phyloP scores from a whole-genome alignment of 805 yeast genomes.

The Nakazawaea wyomingensis region DNA sequence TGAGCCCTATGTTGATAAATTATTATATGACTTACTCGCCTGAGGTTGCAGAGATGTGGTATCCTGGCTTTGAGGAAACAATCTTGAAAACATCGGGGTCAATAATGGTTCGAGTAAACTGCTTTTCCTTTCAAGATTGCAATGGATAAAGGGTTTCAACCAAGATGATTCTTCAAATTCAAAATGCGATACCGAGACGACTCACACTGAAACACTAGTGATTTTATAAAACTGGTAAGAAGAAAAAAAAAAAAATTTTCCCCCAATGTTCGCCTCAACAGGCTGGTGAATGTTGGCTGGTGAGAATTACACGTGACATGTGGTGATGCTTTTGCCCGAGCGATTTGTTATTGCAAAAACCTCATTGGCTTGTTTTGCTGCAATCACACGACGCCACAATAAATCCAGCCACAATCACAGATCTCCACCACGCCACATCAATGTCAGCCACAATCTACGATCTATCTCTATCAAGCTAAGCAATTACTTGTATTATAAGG shows the following conservation, averaged over 20 bases:
- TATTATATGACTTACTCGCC: constrained; percentile 1
- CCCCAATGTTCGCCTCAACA: not conserved
- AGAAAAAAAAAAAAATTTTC: constrained; percentile 4
- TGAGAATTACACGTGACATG: constrained; percentile 9
- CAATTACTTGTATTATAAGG: no score
- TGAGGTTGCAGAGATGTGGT: constrained; percentile 6
- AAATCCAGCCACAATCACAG: not conserved
- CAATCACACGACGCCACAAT: not conserved
- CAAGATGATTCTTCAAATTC: no score
- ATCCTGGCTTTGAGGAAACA: constrained; percentile 4
- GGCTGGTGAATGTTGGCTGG: constrained; percentile 9
- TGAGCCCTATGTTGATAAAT: no score
- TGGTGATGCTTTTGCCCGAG: not conserved
- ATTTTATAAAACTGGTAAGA: not conserved
- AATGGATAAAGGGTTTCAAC: no score
- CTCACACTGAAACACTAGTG: not conserved
- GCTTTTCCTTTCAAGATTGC: no score
- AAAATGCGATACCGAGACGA: no score
- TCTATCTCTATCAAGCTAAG: no score
- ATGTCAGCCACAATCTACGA: no score
- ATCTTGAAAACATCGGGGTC: constrained; percentile 8
- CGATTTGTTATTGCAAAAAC: not conserved
- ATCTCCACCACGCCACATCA: no score
- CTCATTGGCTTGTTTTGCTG: not conserved
- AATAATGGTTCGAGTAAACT: no score